These are phyloP conservation scores for Aspergillus sparsus DNA, from an alignment of 495 filamentous ascomycete species.

Conservation along the genomic window DNA sequence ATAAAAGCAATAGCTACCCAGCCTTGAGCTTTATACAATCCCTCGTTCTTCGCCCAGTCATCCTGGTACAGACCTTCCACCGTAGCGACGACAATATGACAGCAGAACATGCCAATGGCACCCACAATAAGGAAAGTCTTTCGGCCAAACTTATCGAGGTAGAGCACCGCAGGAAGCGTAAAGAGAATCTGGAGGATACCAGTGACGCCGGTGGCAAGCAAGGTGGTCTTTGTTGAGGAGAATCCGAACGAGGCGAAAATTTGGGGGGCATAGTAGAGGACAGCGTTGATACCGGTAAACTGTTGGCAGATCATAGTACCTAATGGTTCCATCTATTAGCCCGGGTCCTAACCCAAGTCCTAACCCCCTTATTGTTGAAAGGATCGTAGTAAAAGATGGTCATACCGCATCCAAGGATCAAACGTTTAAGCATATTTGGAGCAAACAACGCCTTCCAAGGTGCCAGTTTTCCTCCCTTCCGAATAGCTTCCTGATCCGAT, in stretches of 20 bases:
- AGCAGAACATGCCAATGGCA: slow-evolving; percentile 67
- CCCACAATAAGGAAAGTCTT: slow-evolving; percentile 69
- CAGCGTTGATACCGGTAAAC: slow-evolving; percentile 63
- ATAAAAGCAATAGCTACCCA: slow-evolving; percentile 48
- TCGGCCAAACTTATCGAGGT: slow-evolving; percentile 70
- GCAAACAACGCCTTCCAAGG: slow-evolving; percentile 55
- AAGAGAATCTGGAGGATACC: slow-evolving; percentile 74
- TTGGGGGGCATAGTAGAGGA: slow-evolving; percentile 59
- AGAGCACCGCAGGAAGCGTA: slow-evolving; percentile 64
- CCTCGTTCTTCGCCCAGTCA: slow-evolving; percentile 33
- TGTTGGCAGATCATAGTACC: slow-evolving; percentile 52
- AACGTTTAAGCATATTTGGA: slow-evolving; percentile 63
- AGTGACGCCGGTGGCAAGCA: slow-evolving; percentile 67
- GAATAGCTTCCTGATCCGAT: slow-evolving; percentile 32
- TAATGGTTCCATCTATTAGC: slow-evolving; percentile 13
- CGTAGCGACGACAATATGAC: slow-evolving; percentile 46
- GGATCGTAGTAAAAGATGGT: background rate
- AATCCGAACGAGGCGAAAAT: slow-evolving; percentile 34
- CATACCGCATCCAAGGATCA: slow-evolving; percentile 52
- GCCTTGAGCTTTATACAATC: slow-evolving; percentile 31
- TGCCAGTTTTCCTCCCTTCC: slow-evolving; percentile 54
- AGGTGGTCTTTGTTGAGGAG: slow-evolving; percentile 49
- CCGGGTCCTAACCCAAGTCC: background rate
- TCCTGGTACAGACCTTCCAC: slow-evolving; percentile 40
- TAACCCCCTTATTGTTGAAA: background rate